Evolutionary conservation across 352 stramenopile genomes (phyloP).

Genomic region (Phytophthora pisi): DNA sequence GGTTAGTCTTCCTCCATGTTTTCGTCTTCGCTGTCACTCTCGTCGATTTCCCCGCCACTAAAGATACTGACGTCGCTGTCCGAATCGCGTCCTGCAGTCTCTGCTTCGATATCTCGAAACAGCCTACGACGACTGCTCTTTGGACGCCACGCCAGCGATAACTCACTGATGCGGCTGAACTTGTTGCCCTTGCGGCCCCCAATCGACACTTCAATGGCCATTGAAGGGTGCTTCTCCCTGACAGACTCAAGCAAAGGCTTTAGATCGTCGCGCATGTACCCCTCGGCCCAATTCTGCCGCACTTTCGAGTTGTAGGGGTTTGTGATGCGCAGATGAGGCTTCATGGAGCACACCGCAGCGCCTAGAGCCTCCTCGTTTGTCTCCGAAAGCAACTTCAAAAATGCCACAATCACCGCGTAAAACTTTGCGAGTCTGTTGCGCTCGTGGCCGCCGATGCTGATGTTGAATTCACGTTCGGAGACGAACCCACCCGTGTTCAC

Average conservation of each 20-base stretch:
- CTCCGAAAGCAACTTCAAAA: slow-evolving; percentile 1
- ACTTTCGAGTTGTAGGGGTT: slow-evolving; percentile 12
- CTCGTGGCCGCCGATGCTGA: slow-evolving; percentile 5
- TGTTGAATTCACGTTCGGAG: background rate
- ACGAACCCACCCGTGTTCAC: background rate
- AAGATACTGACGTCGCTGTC: slow-evolving; percentile 1
- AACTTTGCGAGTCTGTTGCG: background rate
- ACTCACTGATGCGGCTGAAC: background rate
- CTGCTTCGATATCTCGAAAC: background rate
- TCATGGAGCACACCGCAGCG: background rate
- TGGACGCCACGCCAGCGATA: background rate
- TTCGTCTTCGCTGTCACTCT: slow-evolving; percentile 1
- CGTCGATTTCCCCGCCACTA: background rate
- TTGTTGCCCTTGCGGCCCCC: background rate
- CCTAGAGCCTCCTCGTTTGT: slow-evolving; percentile 1
- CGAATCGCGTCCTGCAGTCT: background rate
- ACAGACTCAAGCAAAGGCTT: background rate
- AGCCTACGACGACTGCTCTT: background rate
- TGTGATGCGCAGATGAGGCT: background rate
- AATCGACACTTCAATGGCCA: background rate
- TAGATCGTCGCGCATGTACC: slow-evolving; percentile 11
- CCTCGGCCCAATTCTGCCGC: background rate
- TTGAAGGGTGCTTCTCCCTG: background rate
- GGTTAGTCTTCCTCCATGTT: background rate
- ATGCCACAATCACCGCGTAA: slow-evolving; percentile 2